phyloP scores from a whole-genome alignment of 305 asterid species.

The Rubia balearica region DNA sequence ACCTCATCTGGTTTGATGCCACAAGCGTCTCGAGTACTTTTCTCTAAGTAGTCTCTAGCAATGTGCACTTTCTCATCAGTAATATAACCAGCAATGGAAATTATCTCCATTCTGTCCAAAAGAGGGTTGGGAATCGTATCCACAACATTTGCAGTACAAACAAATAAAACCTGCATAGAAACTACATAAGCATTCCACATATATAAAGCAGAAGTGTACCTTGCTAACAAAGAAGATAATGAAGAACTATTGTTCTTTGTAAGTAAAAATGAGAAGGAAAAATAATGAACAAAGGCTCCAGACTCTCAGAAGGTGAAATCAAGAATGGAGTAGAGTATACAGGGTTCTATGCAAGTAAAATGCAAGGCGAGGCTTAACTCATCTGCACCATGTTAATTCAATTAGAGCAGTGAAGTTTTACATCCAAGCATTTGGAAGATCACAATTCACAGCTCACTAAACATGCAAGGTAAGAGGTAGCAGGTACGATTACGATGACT shows the following conservation, averaged over 20 bases:
- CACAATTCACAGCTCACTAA: neutral
- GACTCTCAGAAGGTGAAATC: neutral
- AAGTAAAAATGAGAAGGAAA: neutral
- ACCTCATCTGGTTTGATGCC: slow-evolving; percentile 97
- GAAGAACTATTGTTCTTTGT: neutral
- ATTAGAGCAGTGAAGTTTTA: neutral
- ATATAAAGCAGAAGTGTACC: neutral
- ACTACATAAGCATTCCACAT: slow-evolving; percentile 13
- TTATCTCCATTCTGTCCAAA: slow-evolving; percentile 97
- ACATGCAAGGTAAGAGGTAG: neutral
- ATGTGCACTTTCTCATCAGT: slow-evolving; percentile 97
- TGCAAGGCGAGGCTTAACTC: neutral
- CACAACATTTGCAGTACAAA: slow-evolving; percentile 90
- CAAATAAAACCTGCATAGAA: slow-evolving; percentile 74
- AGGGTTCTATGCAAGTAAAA: neutral
- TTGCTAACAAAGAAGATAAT: neutral
- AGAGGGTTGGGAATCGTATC: slow-evolving; percentile 90
- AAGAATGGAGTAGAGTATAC: neutral
- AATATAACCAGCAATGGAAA: slow-evolving; percentile 91
- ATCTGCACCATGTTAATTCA: neutral
- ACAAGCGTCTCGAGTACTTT: slow-evolving; percentile 80
- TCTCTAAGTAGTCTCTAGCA: slow-evolving; percentile 94
- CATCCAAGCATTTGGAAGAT: neutral
- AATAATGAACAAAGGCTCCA: neutral
- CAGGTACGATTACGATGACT: neutral